These are phyloP conservation scores for Boletus bicolor DNA, from an alignment of 768 basidiomycete species.

Conservation along the genomic window DNA sequence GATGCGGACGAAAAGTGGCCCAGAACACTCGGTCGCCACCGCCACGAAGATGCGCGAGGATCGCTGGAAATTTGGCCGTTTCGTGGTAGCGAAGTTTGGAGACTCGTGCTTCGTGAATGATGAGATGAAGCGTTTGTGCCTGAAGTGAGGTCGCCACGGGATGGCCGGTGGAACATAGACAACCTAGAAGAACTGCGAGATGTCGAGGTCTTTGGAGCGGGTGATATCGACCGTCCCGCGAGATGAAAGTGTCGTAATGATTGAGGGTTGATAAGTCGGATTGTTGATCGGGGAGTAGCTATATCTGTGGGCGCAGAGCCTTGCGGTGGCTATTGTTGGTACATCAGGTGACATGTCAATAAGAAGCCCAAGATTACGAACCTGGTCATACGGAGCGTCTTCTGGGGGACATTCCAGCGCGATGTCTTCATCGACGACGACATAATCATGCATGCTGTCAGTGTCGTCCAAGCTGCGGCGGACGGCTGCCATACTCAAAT, in stretches of 20 bases:
- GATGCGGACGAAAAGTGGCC: conserved; percentile 58
- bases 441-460: conserved; percentile 38
- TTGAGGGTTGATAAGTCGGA: conserved; percentile 35
- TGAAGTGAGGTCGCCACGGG: conserved; percentile 27
- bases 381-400: conserved; percentile 15
- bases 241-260: conserved; percentile 42
- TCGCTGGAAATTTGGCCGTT: conserved; percentile 1
- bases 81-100: conserved; percentile 40
- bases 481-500: conserved; percentile 30
- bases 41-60: conserved; percentile 32
- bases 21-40: conserved; percentile 64
- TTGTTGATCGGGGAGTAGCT: conserved; percentile 31
- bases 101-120: conserved; percentile 50
- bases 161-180: conserved; percentile 41
- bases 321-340: conserved; percentile 23
- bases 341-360: conserved; percentile 17
- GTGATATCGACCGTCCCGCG: conserved; percentile 41
- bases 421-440: conserved; percentile 37
- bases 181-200: conserved; percentile 38
- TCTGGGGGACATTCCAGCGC: conserved; percentile 26
- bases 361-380: conserved; percentile 27
- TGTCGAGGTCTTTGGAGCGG: conserved; percentile 37
- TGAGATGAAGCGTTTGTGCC: conserved; percentile 28
- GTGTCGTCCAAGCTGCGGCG: conserved; percentile 31
- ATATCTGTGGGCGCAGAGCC: conserved; percentile 22